Evolutionary conservation across 305 asterid genomes (phyloP).

Genomic region (Plantago lanceolata): DNA sequence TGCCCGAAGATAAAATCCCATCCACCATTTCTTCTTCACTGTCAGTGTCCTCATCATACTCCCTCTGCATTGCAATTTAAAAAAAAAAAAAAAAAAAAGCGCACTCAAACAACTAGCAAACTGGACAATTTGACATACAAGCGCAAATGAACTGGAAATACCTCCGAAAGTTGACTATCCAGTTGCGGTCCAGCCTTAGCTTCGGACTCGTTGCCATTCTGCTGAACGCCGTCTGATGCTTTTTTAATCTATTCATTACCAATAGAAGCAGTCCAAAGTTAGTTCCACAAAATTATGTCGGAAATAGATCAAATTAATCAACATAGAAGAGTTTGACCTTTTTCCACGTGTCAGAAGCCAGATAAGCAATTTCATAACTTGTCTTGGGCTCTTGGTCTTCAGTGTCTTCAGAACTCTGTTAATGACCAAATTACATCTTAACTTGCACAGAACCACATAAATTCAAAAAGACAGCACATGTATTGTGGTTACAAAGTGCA

Average conservation of each 20-base stretch:
- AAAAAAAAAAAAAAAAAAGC: neutral
- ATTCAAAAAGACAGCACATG: neutral
- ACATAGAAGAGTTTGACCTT: conserved; percentile 39
- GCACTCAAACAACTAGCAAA: conserved; percentile 2
- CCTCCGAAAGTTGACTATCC: conserved; percentile 43
- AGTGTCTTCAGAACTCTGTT: conserved; percentile 55
- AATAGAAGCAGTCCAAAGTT: conserved; percentile 14
- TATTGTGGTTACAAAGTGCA: too few relatives aligned
- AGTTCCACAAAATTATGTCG: neutral
- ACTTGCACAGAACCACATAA: conserved; percentile 13
- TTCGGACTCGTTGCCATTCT: conserved; percentile 26
- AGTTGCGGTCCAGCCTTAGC: conserved; percentile 24
- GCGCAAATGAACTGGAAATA: conserved; percentile 25
- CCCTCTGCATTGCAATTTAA: conserved; percentile 10
- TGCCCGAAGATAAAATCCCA: conserved; percentile 72
- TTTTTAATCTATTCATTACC: conserved; percentile 37
- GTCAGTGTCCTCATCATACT: conserved; percentile 53
- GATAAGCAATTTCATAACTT: conserved; percentile 59
- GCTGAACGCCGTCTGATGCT: conserved; percentile 34
- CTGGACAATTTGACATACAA: conserved; percentile 17
- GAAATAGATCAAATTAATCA: conserved; percentile 2
- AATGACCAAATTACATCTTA: conserved; percentile 10
- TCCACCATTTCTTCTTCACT: conserved; percentile 88
- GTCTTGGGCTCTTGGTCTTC: conserved; percentile 54
- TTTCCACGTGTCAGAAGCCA: conserved; percentile 64